Conservation (phyloP, 2,329 filamentous ascomycete genomes). For the Rhytidhysteron rufulum region DNA sequence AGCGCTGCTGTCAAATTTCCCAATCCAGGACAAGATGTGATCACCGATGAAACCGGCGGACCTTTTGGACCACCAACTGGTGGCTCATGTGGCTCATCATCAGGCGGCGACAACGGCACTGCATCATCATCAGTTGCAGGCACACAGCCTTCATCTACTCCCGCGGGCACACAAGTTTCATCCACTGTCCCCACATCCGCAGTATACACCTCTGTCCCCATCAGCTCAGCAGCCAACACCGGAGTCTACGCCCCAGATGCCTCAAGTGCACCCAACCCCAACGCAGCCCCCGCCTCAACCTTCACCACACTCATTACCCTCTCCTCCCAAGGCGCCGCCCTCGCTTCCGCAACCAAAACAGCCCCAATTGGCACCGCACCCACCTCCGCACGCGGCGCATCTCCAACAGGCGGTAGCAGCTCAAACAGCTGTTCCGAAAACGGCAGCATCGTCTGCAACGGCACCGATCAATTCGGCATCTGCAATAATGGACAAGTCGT, state of each 20-base stretch:
- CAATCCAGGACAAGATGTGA: slow-evolving; percentile 58
- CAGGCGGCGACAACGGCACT: not conserved
- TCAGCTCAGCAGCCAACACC: slow-evolving; percentile 13
- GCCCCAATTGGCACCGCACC: slow-evolving; percentile 11
- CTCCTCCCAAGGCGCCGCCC: slow-evolving; percentile 14
- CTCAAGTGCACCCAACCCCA: slow-evolving; percentile 16
- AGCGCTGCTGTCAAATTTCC: slow-evolving; percentile 59
- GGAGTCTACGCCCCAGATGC: slow-evolving; percentile 31
- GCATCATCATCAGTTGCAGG: slow-evolving; percentile 3
- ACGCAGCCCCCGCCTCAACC: slow-evolving; percentile 14
- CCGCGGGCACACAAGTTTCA: slow-evolving; percentile 1
- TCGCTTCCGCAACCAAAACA: slow-evolving; percentile 11
- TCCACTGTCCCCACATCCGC: slow-evolving; percentile 9
- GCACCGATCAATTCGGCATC: slow-evolving; percentile 38
- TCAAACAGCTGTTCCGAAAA: slow-evolving; percentile 24
- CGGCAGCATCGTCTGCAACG: slow-evolving; percentile 40
- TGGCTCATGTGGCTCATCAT: slow-evolving; percentile 12
- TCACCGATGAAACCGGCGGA: slow-evolving; percentile 32
- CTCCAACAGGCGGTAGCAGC: slow-evolving; percentile 4
- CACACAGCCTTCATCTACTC: not conserved
- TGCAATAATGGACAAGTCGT: slow-evolving; percentile 41
- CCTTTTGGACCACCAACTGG: slow-evolving; percentile 14
- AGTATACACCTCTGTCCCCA: slow-evolving; percentile 4
- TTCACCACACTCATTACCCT: slow-evolving; percentile 28
- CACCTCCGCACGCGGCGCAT: slow-evolving; percentile 6